Evolutionary conservation across 176 grass and related monocot genomes (phyloP), one percentile per base, ranked within the genome.

Genomic region (Raddia guianensis): DNA sequence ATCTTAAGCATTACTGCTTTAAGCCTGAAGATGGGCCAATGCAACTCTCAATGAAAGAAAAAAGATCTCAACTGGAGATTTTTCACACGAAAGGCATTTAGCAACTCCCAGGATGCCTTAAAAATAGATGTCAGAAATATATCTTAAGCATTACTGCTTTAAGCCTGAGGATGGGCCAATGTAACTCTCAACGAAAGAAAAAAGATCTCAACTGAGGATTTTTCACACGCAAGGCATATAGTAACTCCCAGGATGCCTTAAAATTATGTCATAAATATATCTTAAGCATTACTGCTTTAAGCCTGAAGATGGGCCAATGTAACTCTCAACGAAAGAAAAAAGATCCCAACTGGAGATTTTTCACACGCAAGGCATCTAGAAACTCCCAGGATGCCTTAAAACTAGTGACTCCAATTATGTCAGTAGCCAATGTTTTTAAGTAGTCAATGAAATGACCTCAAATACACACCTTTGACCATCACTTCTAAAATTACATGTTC

Each of bases 11-110:
- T 67, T 80, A 80, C 63, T 57, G 48, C 50, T 32, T 3, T 58
- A 59, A 57, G 35, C 52, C 34, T 35, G 47, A 87, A 70, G 12
- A 86, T 81, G 45, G 81, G 56, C 20, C 77, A 58, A 55, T 49
- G 33, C 44, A 74, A 57, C 20, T 48, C 63, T 54, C 19, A 58
- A 56, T 40, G 65, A 56, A 40, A 34, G 66, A 73, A 64, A 66
- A 13, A 83, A 66, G 20, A 75, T 57, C 12, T 75, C 50, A 12
- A 47, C 42, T 56, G 34, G 66, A 75, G 19, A 7, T 6, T 81
- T 40, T 16, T 58, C 43, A 20, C 37, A 52, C 27, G 19, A 12
- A 18, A 78, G 1, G 7, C 7, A 15, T 48, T 79, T 42, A 21
- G 8, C 57, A 3, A 43, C 33, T 63, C 63, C 34, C 55, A 71